Evolutionary conservation across 768 basidiomycete genomes (phyloP).

Genomic region (Leucogyrophana mollusca): DNA sequence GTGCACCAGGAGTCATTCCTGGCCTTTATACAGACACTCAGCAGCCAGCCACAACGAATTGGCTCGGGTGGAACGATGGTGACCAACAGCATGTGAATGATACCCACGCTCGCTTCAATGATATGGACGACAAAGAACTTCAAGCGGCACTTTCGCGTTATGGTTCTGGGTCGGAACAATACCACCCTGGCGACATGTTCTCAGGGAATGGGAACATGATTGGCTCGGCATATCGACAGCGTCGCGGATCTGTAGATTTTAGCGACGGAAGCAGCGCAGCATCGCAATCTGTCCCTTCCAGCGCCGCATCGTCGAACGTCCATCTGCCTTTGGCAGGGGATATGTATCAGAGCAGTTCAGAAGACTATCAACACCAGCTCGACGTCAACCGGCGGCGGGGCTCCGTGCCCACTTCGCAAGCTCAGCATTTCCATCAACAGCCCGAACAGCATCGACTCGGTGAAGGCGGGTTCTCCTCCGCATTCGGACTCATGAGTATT

Average conservation of each 20-base stretch:
- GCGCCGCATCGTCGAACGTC: constrained; percentile 50
- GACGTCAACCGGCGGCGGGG: constrained; percentile 13
- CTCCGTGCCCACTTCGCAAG: constrained; percentile 15
- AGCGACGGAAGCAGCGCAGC: constrained; percentile 45
- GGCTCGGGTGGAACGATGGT: constrained; percentile 29
- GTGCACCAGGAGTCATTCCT: constrained; percentile 8
- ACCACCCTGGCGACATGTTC: constrained; percentile 13
- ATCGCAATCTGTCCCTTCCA: constrained; percentile 48
- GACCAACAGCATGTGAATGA: neutral
- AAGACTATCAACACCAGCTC: constrained; percentile 24
- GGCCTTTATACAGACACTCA: constrained; percentile 16
- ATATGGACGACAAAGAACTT: constrained; percentile 28
- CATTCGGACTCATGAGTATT: constrained; percentile 75
- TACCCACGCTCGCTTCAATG: constrained; percentile 10
- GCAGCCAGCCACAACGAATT: constrained; percentile 13
- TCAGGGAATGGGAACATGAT: constrained; percentile 11
- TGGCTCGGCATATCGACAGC: constrained; percentile 26
- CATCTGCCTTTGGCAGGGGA: constrained; percentile 45
- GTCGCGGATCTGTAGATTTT: constrained; percentile 35
- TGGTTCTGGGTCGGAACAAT: constrained; percentile 5
- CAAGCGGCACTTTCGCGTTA: constrained; percentile 15
- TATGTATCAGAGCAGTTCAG: constrained; percentile 25
- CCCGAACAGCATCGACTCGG: constrained; percentile 10
- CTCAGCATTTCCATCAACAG: constrained; percentile 12
- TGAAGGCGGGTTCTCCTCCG: constrained; percentile 52